Evolutionary conservation across 306 rosid species (phyloP), one percentile per base, ranked within the genome.

Genomic region (Cicer pinnatifidum): DNA sequence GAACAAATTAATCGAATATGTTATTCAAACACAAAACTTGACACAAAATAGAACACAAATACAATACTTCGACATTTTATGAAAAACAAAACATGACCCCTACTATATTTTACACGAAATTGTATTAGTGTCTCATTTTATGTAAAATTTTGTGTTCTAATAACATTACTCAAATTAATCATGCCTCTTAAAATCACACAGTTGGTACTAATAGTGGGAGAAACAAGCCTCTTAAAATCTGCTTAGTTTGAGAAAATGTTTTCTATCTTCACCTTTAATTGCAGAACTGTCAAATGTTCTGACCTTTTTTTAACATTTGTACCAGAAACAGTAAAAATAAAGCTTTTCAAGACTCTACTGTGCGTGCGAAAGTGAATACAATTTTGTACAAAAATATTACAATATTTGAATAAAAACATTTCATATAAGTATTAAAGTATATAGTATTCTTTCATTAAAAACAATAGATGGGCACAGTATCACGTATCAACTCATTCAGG

Each of bases 391-490:
- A 69, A 69, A 48, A 54, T 16, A 10, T 69, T 11, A 47, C 54
- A 64, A 63, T 40, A 57, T 50, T 64, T 16, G 41, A 64, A 57
- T 43, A 7, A 17, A 15, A 44, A 76, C 43, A 71, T 71, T 46
- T 70, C 46, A 39, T 64, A 53, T 12, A 23, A 20, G 17, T 17
- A 17, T 17, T 17, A 17, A 17, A 17, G 17, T 17, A 51, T 73
- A 23, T 69, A 51, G 59, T 50, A 23, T 38, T 63, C 5, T 46
- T 35, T 15, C 50, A 58, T 56, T 48, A 65, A 75, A 52, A 75
- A 56, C 53, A 82, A 64, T 60, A 56, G 33, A 75, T 56, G 67
- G 68, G 72, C 33, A 51, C 76, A 58, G 60, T 11, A 37, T 10
- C 20, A 62, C 44, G 48, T 53, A 76, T 40, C 67, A 77, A 69